Conservation (phyloP, 2,329 filamentous ascomycete genomes). For the Penicillium sp. region DNA sequence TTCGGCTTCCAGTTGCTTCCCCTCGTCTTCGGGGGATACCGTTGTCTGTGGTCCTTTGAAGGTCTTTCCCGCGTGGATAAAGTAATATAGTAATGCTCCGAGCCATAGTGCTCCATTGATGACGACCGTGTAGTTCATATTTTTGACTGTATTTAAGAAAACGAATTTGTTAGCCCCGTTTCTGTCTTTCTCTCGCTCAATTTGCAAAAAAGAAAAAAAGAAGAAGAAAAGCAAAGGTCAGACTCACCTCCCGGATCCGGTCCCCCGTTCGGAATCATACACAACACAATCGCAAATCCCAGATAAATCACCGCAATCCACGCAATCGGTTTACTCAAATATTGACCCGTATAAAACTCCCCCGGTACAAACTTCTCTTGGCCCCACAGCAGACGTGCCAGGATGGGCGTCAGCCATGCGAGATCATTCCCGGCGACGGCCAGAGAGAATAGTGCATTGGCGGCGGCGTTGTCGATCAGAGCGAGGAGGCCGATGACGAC, state of each 20-base stretch:
- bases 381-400: conserved; percentile 53
- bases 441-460: conserved; percentile 50
- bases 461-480: conserved; percentile 51
- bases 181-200: no score
- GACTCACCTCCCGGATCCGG: conserved; percentile 45
- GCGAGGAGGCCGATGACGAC: conserved; percentile 52
- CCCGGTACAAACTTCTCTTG: conserved; percentile 52
- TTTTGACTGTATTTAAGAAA: conserved; percentile 25
- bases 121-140: conserved; percentile 59
- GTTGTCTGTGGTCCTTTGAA: conserved; percentile 57
- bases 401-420: conserved; percentile 53
- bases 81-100: conserved; percentile 51
- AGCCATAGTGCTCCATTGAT: conserved; percentile 55
- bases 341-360: conserved; percentile 52
- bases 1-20: conserved; percentile 8
- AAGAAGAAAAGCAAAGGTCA: no score
- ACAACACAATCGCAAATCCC: conserved; percentile 49
- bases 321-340: conserved; percentile 48
- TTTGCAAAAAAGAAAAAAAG: neutral
- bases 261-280: conserved; percentile 55
- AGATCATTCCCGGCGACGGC: conserved; percentile 54
- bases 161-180: no score
- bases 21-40: conserved; percentile 32
- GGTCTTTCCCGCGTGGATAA: conserved; percentile 53
- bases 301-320: conserved; percentile 51